These are phyloP conservation scores for Spiraea crenata DNA, from an alignment of 331 rosid species.

Conservation along the genomic window DNA sequence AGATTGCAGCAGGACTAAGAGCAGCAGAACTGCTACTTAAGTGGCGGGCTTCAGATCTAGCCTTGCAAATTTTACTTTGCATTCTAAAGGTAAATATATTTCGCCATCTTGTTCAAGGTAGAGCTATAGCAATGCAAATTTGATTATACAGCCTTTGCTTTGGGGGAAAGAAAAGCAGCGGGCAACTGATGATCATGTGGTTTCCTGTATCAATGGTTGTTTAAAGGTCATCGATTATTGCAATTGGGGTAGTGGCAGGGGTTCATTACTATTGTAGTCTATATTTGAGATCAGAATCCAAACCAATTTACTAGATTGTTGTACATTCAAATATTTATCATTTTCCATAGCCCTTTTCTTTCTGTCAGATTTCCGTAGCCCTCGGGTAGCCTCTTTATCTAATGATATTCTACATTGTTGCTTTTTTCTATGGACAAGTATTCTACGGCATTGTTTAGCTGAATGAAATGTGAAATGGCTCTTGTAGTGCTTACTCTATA, in stretches of 20 bases:
- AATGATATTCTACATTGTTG: not conserved
- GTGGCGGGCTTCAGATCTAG: slow-evolving; percentile 93
- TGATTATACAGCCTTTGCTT: slow-evolving; percentile 6
- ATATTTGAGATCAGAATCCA: not conserved
- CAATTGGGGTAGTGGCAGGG: no score
- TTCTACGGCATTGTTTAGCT: no score
- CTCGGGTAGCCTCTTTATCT: not conserved
- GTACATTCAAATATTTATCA: not conserved
- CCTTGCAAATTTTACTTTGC: slow-evolving; percentile 96
- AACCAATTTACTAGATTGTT: not conserved
- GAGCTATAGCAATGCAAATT: not conserved
- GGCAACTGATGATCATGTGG: not conserved
- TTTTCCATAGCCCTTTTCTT: not conserved
- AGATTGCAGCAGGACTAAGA: slow-evolving; percentile 98
- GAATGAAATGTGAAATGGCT: no score
- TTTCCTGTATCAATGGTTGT: not conserved
- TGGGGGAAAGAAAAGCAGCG: not conserved
- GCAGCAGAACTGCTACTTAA: slow-evolving; percentile 97
- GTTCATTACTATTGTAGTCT: not conserved
- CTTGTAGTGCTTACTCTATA: not conserved
- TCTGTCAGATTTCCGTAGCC: not conserved
- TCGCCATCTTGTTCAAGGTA: not conserved
- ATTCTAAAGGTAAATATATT: slow-evolving; percentile 76
- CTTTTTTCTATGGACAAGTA: no score
- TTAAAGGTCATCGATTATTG: no score